Percentiles rank a stretch among this genome's conserved stretches.
phyloP scores from a whole-genome alignment of 2,329 filamentous ascomycete species.

The Cladosporium phlei region DNA sequence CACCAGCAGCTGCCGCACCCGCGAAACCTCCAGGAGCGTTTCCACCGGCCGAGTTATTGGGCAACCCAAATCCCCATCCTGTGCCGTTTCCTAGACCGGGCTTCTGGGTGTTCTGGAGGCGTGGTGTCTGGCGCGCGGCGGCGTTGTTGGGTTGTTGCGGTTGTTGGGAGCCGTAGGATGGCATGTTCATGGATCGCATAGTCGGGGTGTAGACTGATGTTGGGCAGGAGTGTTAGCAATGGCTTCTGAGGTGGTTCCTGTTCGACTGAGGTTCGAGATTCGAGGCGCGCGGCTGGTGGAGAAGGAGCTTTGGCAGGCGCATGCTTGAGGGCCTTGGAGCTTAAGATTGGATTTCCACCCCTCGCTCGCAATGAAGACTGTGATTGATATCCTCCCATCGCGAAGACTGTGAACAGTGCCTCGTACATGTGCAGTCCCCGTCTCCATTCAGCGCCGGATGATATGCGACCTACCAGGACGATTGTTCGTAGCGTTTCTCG shows the following conservation, averaged over 20 bases:
- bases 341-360: too few species aligned
- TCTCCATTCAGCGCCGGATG: too few species aligned
- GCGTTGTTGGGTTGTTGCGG: conserved; percentile 1
- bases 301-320: conserved; percentile 1
- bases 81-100: conserved; percentile 45
- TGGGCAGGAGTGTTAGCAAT: not conserved
- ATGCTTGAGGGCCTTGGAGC: too few species aligned
- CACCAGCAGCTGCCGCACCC: conserved; percentile 11
- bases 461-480: too few species aligned
- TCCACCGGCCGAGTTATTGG: conserved; percentile 41
- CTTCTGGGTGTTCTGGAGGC: conserved; percentile 32
- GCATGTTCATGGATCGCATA: conserved; percentile 49
- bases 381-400: too few species aligned
- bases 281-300: too few species aligned
- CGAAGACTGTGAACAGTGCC: too few species aligned
- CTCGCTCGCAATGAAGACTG: too few species aligned
- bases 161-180: conserved; percentile 42
- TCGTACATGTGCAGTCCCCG: too few species aligned
- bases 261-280: too few species aligned
- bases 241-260: too few species aligned
- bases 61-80: conserved; percentile 55
- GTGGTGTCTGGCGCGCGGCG: conserved; percentile 22
- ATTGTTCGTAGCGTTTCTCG: too few species aligned
- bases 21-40: conserved; percentile 14
- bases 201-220: conserved; percentile 16